phyloP scores from a whole-genome alignment of 768 basidiomycete genomes.

The Phaffia australis region DNA sequence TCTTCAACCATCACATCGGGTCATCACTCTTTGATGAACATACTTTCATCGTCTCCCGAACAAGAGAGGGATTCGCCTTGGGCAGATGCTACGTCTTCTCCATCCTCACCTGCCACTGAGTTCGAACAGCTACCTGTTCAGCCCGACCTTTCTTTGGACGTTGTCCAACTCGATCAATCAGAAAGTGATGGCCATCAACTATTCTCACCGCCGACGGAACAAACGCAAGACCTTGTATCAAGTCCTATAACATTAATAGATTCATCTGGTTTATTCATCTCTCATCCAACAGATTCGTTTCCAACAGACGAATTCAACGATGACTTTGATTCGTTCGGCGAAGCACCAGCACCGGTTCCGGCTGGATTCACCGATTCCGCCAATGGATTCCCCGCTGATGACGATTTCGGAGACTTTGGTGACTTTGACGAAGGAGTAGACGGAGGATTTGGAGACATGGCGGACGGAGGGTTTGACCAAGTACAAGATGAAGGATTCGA shows the following conservation, averaged over 20 bases:
- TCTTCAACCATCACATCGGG: too few species aligned
- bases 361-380: constrained; percentile 22
- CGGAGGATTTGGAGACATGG: constrained; percentile 20
- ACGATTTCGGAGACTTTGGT: constrained; percentile 41
- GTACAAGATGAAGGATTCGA: constrained; percentile 56
- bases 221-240: too few species aligned
- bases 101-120: constrained; percentile 2
- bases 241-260: neutral
- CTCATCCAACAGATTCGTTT: neutral
- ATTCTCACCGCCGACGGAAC: too few species aligned
- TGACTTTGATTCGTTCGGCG: constrained; percentile 24
- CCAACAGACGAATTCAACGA: neutral
- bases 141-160: too few species aligned
- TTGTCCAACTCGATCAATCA: too few species aligned
- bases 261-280: neutral
- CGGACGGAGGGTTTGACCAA: constrained; percentile 29
- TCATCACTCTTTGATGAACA: neutral
- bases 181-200: too few species aligned
- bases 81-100: constrained; percentile 16
- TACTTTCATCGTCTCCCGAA: neutral
- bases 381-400: constrained; percentile 48
- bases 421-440: constrained; percentile 48
- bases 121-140: too few species aligned
- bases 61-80: constrained; percentile 1
- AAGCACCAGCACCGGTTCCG: neutral